These are phyloP conservation scores for Taphrina betulina DNA, from an alignment of 1,139 yeast genomes.

Conservation along the genomic window DNA sequence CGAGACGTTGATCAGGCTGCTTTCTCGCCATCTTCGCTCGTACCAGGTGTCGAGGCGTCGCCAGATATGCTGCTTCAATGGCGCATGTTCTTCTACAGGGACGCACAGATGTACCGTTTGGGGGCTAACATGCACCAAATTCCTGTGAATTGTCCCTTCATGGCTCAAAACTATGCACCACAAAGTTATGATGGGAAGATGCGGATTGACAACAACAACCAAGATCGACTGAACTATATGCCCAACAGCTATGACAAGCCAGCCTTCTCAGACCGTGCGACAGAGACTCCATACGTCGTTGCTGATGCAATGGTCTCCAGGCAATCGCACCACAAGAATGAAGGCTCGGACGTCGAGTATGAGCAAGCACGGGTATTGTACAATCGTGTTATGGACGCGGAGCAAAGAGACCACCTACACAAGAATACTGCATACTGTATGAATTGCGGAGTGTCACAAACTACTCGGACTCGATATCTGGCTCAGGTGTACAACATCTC, in stretches of 20 bases:
- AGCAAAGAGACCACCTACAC: constrained; percentile 17
- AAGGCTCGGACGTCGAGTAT: constrained; percentile 23
- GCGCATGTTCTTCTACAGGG: constrained; percentile 59
- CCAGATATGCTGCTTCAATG: constrained; percentile 63
- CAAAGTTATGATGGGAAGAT: constrained; percentile 73
- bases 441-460: constrained; percentile 13
- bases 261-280: constrained; percentile 4
- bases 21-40: constrained; percentile 59
- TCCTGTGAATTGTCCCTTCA: constrained; percentile 54
- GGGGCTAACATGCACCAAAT: constrained; percentile 65
- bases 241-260: constrained; percentile 31
- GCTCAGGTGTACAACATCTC: constrained; percentile 21
- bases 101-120: constrained; percentile 62
- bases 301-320: constrained; percentile 26
- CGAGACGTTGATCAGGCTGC: constrained; percentile 64
- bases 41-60: constrained; percentile 60
- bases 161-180: constrained; percentile 44
- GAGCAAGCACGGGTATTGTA: constrained; percentile 27
- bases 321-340: constrained; percentile 24
- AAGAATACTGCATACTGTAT: constrained; percentile 26
- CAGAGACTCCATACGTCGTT: constrained; percentile 15
- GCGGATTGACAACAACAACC: constrained; percentile 73
- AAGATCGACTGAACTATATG: constrained; percentile 66
- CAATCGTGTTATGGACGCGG: constrained; percentile 22
- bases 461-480: constrained; percentile 17